Conservation (phyloP, 352 stramenopile species). For the Pythium utonaiense region DNA sequence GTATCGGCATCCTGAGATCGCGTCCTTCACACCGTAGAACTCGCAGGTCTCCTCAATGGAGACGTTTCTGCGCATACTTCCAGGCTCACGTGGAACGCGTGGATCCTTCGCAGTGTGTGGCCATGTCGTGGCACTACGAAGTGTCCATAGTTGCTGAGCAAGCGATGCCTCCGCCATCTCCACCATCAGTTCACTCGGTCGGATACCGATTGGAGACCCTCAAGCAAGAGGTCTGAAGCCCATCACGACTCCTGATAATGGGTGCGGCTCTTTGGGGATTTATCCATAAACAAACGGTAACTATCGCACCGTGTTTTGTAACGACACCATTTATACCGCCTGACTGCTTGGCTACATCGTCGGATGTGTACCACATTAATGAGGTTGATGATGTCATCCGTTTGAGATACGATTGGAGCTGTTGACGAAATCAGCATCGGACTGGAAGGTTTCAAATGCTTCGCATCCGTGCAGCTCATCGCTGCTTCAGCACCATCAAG, state of each 20-base stretch:
- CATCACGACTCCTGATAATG: too few species aligned
- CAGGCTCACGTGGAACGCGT: neutral
- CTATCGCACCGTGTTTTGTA: too few species aligned
- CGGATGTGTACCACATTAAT: neutral
- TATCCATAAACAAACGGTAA: too few species aligned
- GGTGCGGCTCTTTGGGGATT: too few species aligned
- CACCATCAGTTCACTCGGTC: too few species aligned
- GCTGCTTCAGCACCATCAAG: neutral
- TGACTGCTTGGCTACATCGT: too few species aligned
- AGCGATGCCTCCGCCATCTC: too few species aligned
- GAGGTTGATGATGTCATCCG: neutral
- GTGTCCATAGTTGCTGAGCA: neutral
- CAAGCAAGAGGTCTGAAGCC: too few species aligned
- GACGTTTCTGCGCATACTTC: neutral
- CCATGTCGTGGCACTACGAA: neutral
- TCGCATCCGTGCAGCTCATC: neutral
- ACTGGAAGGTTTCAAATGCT: neutral
- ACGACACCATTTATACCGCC: too few species aligned
- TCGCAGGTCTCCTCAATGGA: constrained; percentile 1
- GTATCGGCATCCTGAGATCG: neutral
- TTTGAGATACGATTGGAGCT: neutral
- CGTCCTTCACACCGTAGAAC: constrained; percentile 5
- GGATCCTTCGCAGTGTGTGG: neutral
- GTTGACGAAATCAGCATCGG: neutral
- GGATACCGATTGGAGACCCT: too few species aligned